Base-by-base conservation (phyloP, 441 rosid species). In the Erysimum cheiri region DNA sequence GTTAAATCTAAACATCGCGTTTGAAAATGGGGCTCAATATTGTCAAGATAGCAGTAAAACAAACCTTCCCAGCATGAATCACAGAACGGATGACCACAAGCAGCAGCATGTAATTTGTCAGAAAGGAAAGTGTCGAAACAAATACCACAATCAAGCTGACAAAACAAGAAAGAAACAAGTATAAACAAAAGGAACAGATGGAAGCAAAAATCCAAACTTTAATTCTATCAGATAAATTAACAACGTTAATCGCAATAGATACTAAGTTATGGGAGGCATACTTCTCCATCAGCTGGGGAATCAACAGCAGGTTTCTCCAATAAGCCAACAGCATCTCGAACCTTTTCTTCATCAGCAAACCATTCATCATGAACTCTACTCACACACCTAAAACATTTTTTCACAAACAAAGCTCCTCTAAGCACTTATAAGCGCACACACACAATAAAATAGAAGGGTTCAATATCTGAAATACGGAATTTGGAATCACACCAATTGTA, bases 1-100 rank as follows among this genome's bases (percentile, higher is more conserved):
- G 5, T 55, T n/a, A 49, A 36, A 56, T 28, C 10, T 2, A 22
- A 17, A 4, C 48, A 50, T 31, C 1, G 41, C 6, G 15, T 13
- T 17, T 5, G 19, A 14, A 71, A 48, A 41, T 14, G 19, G 19
- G 58, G 15, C 22, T 47, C 58, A 43, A 47, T 8, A 39, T 44
- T 7, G 17, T 57, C 55, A 69, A 8, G 39, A 35, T 28, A 48
- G 2, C 2, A 29, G 37, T 2, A 12, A 49, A 77, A 77, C 83
- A 81, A 67, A 85, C 95, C 92, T 85, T 84, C 74, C 95, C 95
- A 89, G 72, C 92, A 89, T 36, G 78, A 46, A 32, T 56, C 69
- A 57, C 95, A 89, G 54, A 84, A 89, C 4, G 88, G 92, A 62
- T 89, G 95, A 72, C 90, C 95, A 79, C 95, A 89, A 43, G 89